Evolutionary conservation across 352 stramenopile genomes (phyloP).

Genomic region (Globisporangium recalcitrans): DNA sequence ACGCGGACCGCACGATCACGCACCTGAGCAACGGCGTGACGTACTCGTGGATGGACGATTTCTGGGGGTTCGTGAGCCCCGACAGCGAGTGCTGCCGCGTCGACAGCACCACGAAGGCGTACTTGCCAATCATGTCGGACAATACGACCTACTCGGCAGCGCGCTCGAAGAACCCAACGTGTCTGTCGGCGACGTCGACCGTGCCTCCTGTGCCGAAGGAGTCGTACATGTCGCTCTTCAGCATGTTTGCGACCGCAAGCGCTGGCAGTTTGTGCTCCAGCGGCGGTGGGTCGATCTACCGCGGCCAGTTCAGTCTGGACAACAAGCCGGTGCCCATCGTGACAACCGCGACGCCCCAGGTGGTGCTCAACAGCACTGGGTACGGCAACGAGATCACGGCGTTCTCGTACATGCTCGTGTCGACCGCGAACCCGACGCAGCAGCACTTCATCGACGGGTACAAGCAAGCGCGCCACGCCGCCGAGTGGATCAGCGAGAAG

Average conservation of each 20-base stretch:
- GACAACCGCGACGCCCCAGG: slow-evolving; percentile 21
- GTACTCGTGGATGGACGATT: slow-evolving; percentile 73
- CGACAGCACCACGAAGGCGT: slow-evolving; percentile 28
- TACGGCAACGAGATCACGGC: slow-evolving; percentile 51
- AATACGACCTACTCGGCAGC: slow-evolving; percentile 27
- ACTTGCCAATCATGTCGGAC: slow-evolving; percentile 33
- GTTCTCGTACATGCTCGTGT: slow-evolving; percentile 66
- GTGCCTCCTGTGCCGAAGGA: slow-evolving; percentile 35
- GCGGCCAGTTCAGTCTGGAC: slow-evolving; percentile 65
- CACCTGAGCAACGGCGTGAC: slow-evolving; percentile 44
- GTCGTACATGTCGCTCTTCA: slow-evolving; percentile 68
- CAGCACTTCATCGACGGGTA: slow-evolving; percentile 40
- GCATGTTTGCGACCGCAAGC: slow-evolving; percentile 53
- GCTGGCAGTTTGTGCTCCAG: slow-evolving; percentile 46
- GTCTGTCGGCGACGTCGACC: slow-evolving; percentile 27
- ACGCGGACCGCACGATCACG: slow-evolving; percentile 29
- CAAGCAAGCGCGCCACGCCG: slow-evolving; percentile 49
- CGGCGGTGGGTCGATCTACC: slow-evolving; percentile 58
- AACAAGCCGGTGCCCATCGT: slow-evolving; percentile 37
- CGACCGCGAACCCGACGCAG: slow-evolving; percentile 34
- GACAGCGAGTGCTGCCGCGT: slow-evolving; percentile 66
- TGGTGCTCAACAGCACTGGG: slow-evolving; percentile 44
- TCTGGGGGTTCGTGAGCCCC: slow-evolving; percentile 59
- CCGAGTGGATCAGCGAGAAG: slow-evolving; percentile 59
- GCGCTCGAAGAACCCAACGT: slow-evolving; percentile 27